phyloP scores from a whole-genome alignment of 202 grass and related monocot genomes.

The Brachypodium distachyon region DNA sequence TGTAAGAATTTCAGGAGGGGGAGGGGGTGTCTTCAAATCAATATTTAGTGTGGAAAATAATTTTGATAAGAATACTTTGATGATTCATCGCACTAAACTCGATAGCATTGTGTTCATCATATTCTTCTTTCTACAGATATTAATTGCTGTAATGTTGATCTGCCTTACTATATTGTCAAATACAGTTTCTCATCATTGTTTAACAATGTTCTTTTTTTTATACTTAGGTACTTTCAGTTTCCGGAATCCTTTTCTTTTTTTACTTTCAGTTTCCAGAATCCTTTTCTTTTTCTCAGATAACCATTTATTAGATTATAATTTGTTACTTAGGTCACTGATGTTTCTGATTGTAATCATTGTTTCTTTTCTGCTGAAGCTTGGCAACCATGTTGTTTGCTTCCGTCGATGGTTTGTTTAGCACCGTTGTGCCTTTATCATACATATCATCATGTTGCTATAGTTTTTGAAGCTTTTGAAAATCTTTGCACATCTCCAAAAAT shows the following conservation, averaged over 20 bases:
- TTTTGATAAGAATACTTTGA: not conserved
- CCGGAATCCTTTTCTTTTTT: not conserved
- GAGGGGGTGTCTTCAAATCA: not conserved
- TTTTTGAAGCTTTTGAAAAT: slow-evolving; percentile 16
- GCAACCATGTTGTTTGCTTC: not conserved
- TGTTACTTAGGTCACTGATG: not conserved
- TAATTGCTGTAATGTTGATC: no score
- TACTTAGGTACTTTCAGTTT: not conserved
- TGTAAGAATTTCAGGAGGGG: not conserved
- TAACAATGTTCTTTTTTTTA: not conserved
- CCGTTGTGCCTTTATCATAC: not conserved
- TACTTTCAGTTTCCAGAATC: not conserved
- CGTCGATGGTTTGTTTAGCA: not conserved
- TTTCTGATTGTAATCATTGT: not conserved
- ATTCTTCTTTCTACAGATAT: no score
- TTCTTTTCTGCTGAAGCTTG: not conserved
- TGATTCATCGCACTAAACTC: not conserved
- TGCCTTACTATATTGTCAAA: not conserved
- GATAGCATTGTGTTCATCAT: not conserved
- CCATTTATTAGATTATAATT: not conserved
- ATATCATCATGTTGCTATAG: not conserved
- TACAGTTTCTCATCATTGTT: not conserved
- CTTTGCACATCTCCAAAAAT: not conserved
- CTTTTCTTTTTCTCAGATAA: not conserved
- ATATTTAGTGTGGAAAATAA: not conserved